Evolutionary conservation across 2,329 filamentous ascomycete genomes (phyloP).

Genomic region (Fusarium udum): DNA sequence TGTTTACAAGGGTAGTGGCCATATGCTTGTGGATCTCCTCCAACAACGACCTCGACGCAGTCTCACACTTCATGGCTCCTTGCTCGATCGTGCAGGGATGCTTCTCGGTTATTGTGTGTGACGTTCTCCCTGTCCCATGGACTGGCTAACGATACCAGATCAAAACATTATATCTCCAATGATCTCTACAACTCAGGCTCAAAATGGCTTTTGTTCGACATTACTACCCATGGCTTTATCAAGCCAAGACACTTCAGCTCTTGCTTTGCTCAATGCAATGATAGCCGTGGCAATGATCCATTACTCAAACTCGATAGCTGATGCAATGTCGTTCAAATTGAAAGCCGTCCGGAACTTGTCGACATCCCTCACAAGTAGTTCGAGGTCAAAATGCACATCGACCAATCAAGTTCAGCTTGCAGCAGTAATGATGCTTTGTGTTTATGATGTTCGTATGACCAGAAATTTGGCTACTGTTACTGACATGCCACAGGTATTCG

Average conservation of each 20-base stretch:
- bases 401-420: neutral
- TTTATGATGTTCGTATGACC: neutral
- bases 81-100: neutral
- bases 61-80: neutral
- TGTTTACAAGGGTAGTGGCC: accelerated
- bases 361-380: neutral
- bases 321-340: neutral
- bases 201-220: neutral
- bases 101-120: neutral
- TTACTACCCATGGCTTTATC: neutral
- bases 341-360: neutral
- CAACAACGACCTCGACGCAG: neutral
- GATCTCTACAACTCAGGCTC: neutral
- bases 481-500: neutral
- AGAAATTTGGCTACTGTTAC: accelerated
- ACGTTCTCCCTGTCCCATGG: accelerated
- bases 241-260: neutral
- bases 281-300: neutral
- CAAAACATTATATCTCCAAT: neutral
- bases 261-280: neutral
- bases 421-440: slow-evolving; percentile 1
- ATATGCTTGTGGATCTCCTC: neutral
- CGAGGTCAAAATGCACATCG: neutral
- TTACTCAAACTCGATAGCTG: neutral
- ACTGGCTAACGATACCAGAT: neutral